Percentiles rank a stretch among this genome's conserved stretches.
Conservation (phyloP, 441 rosid species). For the Erodium texanum region DNA sequence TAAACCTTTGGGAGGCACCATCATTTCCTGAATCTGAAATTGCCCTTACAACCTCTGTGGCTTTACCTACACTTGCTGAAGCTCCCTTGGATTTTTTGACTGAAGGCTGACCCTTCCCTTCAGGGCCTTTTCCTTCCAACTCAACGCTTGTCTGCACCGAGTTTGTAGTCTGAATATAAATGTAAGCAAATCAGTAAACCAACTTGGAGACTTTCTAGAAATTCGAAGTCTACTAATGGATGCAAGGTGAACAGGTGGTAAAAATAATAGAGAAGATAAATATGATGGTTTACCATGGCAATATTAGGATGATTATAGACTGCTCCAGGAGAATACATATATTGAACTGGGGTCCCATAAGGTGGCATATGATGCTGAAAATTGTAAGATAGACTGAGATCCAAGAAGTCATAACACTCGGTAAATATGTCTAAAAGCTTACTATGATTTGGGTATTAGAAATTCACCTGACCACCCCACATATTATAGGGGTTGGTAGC, state of each 20-base stretch:
- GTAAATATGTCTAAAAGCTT: neutral
- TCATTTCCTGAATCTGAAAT: conserved; percentile 91
- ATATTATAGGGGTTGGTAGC: conserved; percentile 75
- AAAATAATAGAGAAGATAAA: neutral
- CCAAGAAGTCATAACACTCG: neutral
- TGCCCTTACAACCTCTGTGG: conserved; percentile 45
- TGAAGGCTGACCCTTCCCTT: conserved; percentile 48
- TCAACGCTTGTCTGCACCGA: conserved; percentile 39
- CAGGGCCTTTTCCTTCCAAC: conserved; percentile 37
- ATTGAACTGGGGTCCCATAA: conserved; percentile 38
- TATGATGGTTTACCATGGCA: conserved; percentile 50
- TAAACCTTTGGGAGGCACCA: conserved; percentile 73
- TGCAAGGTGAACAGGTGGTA: neutral
- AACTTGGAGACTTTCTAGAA: neutral
- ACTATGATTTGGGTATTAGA: neutral
- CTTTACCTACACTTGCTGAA: conserved; percentile 35
- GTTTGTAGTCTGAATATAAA: conserved; percentile 42
- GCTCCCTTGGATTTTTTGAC: conserved; percentile 59
- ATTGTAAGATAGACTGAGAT: too few species aligned
- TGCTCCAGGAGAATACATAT: conserved; percentile 87
- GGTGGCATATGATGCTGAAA: conserved; percentile 87
- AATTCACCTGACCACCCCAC: conserved; percentile 86
- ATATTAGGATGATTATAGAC: conserved; percentile 82
- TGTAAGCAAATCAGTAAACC: conserved; percentile 1
- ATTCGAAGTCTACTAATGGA: neutral